Conservation (phyloP, 495 filamentous ascomycete genomes). For the Penicillium alfredii region DNA sequence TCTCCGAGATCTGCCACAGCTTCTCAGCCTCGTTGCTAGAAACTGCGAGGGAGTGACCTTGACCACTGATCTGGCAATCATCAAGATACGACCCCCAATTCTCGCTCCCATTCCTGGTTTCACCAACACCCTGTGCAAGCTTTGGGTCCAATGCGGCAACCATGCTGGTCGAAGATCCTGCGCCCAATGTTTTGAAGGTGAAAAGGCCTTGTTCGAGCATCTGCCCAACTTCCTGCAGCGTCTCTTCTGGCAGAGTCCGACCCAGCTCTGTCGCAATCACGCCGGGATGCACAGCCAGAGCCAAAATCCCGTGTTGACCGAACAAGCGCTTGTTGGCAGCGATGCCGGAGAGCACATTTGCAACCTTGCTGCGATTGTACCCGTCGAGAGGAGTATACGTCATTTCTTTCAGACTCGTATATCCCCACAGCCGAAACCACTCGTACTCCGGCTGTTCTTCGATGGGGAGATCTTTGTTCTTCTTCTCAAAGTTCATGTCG, state of each 20-base stretch:
- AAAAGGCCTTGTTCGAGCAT: slow-evolving; percentile 14
- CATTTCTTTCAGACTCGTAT: slow-evolving; percentile 14
- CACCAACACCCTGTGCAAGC: slow-evolving; percentile 14
- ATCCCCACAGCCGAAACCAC: slow-evolving; percentile 22
- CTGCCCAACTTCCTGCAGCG: slow-evolving; percentile 12
- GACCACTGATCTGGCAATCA: slow-evolving; percentile 36
- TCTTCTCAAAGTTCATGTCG: slow-evolving; percentile 38
- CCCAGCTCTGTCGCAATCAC: slow-evolving; percentile 34
- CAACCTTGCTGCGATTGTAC: slow-evolving; percentile 29
- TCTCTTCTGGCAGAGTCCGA: slow-evolving; percentile 10
- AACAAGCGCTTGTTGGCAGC: slow-evolving; percentile 17
- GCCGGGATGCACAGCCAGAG: slow-evolving; percentile 33
- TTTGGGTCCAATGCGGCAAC: slow-evolving; percentile 43
- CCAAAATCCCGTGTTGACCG: slow-evolving; percentile 22
- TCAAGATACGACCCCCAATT: slow-evolving; percentile 37
- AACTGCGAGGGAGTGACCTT: slow-evolving; percentile 15
- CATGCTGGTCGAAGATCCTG: slow-evolving; percentile 36
- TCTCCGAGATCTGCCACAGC: slow-evolving; percentile 45
- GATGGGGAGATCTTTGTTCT: slow-evolving; percentile 33
- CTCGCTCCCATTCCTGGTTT: slow-evolving; percentile 20
- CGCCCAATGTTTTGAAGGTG: slow-evolving; percentile 21
- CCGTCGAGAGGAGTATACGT: slow-evolving; percentile 20
- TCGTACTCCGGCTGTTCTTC: slow-evolving; percentile 32
- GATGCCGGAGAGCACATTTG: slow-evolving; percentile 25
- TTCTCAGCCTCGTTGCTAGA: slow-evolving; percentile 40